phyloP scores from a whole-genome alignment of 306 rosid species.

The Coriaria nepalensis region DNA sequence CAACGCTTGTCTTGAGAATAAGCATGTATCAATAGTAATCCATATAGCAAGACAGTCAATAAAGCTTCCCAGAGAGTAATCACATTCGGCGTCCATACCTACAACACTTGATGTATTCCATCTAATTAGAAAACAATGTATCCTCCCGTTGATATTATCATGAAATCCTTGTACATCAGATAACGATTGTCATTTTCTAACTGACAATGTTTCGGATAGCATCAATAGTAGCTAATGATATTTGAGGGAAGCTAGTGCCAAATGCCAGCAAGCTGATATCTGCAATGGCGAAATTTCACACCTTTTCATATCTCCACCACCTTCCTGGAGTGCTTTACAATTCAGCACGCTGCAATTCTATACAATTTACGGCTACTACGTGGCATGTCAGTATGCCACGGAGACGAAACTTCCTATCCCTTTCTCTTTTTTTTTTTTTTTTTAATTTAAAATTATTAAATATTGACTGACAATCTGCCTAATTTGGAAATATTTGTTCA shows the following conservation, averaged over 20 bases:
- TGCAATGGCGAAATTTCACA: constrained; percentile 91
- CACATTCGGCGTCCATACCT: constrained; percentile 93
- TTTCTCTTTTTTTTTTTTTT: no score
- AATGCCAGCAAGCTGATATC: constrained; percentile 88
- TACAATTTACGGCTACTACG: no score
- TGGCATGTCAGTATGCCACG: no score
- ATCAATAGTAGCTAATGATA: constrained; percentile 90
- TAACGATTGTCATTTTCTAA: no score
- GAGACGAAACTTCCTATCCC: no score
- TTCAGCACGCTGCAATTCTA: no score
- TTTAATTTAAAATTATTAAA: no score
- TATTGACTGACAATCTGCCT: no score
- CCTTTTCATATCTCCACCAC: constrained; percentile 58
- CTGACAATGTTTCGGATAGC: constrained; percentile 53
- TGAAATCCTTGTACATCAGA: no score
- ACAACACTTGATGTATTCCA: background rate
- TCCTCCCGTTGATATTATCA: no score
- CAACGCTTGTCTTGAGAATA: constrained; percentile 97
- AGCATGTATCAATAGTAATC: constrained; percentile 73
- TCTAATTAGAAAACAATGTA: no score
- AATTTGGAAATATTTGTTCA: no score
- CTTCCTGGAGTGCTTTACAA: constrained; percentile 63
- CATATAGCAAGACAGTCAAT: constrained; percentile 76
- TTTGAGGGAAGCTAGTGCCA: constrained; percentile 98
- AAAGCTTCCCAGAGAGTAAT: constrained; percentile 88